A percentile compares a stretch with the other conserved stretches of the same genome.
Evolutionary conservation across 495 filamentous ascomycete genomes (phyloP).

Genomic region (Amniculicola lignicola): DNA sequence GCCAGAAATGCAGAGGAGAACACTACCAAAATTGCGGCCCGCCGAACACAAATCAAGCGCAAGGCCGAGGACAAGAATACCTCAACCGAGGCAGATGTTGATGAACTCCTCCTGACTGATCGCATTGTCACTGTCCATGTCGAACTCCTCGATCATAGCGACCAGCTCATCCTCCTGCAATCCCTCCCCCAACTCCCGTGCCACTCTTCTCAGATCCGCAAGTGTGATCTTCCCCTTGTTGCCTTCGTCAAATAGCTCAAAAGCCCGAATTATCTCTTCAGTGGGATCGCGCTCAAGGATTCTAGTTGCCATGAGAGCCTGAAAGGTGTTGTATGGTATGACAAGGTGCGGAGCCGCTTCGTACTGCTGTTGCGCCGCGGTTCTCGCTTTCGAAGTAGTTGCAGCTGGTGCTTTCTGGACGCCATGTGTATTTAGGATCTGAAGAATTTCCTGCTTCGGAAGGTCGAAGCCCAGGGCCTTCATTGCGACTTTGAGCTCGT

Average conservation of each 20-base stretch:
- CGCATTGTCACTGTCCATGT: slow-evolving; percentile 85
- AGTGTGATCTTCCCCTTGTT: slow-evolving; percentile 81
- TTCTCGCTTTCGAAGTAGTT: slow-evolving; percentile 39
- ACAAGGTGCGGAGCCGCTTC: slow-evolving; percentile 53
- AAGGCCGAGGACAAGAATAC: too few relatives aligned
- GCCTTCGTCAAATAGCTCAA: slow-evolving; percentile 80
- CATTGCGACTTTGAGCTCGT: slow-evolving; percentile 95
- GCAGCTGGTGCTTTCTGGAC: slow-evolving; percentile 19
- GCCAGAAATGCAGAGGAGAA: too few relatives aligned
- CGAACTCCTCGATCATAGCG: slow-evolving; percentile 99
- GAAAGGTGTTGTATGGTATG: slow-evolving; percentile 70
- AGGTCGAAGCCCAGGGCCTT: slow-evolving; percentile 94
- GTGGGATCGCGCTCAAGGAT: slow-evolving; percentile 78
- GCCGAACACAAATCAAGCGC: too few relatives aligned
- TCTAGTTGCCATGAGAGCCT: slow-evolving; percentile 72
- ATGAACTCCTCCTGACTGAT: slow-evolving; percentile 91
- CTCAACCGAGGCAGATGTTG: slow-evolving; percentile 58
- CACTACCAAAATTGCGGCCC: too few relatives aligned
- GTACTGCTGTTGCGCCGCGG: slow-evolving; percentile 25
- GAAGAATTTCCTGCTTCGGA: slow-evolving; percentile 75
- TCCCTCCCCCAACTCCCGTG: slow-evolving; percentile 84
- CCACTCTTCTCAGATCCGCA: slow-evolving; percentile 80
- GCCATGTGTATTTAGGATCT: slow-evolving; percentile 70
- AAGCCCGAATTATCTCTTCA: slow-evolving; percentile 89
- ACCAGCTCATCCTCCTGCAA: slow-evolving; percentile 87